A percentile compares a stretch with the other conserved stretches of the same genome.
Conservation (phyloP, 2,329 filamentous ascomycete genomes). For the Fusarium brachygibbosum region DNA sequence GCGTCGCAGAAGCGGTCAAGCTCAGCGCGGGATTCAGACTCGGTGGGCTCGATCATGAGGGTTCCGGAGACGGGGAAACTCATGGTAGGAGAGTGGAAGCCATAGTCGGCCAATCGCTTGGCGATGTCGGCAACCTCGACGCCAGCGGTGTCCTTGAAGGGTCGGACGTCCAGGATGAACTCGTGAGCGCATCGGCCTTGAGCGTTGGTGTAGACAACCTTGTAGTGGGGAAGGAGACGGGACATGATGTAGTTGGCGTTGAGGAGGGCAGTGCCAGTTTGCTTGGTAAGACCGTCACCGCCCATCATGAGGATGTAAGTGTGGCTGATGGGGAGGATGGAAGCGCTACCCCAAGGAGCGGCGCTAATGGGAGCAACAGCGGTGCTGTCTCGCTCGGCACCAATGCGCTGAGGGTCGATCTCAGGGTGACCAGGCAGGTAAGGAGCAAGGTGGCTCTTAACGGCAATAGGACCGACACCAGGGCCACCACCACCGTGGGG, state of each 20-base stretch:
- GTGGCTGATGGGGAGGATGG: slow-evolving; percentile 94
- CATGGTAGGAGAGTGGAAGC: slow-evolving; percentile 98
- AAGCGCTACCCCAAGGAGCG: slow-evolving; percentile 89
- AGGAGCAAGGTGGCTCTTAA: slow-evolving; percentile 82
- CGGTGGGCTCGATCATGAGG: slow-evolving; percentile 97
- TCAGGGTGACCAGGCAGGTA: slow-evolving; percentile 66
- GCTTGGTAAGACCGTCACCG: slow-evolving; percentile 81
- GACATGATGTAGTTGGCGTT: slow-evolving; percentile 98
- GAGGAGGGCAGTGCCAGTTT: slow-evolving; percentile 89
- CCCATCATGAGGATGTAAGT: slow-evolving; percentile 94
- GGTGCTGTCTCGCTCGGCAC: slow-evolving; percentile 67
- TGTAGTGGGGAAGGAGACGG: slow-evolving; percentile 85
- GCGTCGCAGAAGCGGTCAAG: slow-evolving; percentile 94
- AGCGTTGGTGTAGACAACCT: slow-evolving; percentile 92
- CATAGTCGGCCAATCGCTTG: slow-evolving; percentile 96
- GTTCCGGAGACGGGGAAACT: slow-evolving; percentile 95
- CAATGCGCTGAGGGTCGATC: slow-evolving; percentile 49
- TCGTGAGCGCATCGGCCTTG: slow-evolving; percentile 95
- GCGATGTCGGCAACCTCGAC: slow-evolving; percentile 95
- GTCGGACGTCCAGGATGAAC: slow-evolving; percentile 91
- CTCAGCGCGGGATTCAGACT: slow-evolving; percentile 91
- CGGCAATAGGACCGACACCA: slow-evolving; percentile 93
- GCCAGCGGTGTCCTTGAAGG: slow-evolving; percentile 85
- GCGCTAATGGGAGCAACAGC: slow-evolving; percentile 49
- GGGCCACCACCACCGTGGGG: slow-evolving; percentile 95